Evolutionary conservation across 2,329 filamentous ascomycete genomes (phyloP).

Genomic region (Aspergillus sp.): DNA sequence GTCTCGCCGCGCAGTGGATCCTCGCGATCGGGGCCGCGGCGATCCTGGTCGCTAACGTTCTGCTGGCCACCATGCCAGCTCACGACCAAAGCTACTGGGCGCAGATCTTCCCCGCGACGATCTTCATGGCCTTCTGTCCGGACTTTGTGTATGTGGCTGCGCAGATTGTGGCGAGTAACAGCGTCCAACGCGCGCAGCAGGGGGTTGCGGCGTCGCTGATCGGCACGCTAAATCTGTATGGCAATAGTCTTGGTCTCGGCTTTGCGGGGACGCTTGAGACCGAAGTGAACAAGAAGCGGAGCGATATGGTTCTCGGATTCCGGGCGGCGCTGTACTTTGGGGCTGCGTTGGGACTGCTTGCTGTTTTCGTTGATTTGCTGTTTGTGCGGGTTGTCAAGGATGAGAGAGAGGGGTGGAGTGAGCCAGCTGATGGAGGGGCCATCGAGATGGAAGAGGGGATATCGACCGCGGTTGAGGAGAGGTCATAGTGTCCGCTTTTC

Average conservation of each 20-base stretch:
- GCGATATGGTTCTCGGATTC: no score
- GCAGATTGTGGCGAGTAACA: slow-evolving; percentile 60
- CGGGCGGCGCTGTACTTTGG: no score
- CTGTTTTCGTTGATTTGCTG: no score
- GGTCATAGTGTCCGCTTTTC: no score
- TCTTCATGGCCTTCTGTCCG: slow-evolving; percentile 47
- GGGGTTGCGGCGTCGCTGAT: slow-evolving; percentile 57
- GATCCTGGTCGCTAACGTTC: slow-evolving; percentile 35
- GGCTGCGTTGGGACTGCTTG: no score
- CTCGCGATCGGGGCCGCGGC: slow-evolving; percentile 49
- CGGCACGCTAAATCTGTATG: slow-evolving; percentile 51
- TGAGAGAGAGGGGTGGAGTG: no score
- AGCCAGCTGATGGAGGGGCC: no score
- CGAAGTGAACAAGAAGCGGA: no score
- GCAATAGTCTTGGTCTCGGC: slow-evolving; percentile 41
- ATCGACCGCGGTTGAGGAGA: no score
- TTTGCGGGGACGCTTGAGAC: no score
- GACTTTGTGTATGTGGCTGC: slow-evolving; percentile 58
- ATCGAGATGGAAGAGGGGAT: no score
- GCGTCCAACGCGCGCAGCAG: slow-evolving; percentile 53
- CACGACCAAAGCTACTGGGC: slow-evolving; percentile 51
- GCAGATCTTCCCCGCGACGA: slow-evolving; percentile 45
- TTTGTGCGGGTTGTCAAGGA: no score
- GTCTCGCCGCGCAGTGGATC: slow-evolving; percentile 54
- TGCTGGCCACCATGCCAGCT: slow-evolving; percentile 52